These are phyloP conservation scores for Mrakia gelida DNA, from an alignment of 768 basidiomycete genomes.

Conservation along the genomic window DNA sequence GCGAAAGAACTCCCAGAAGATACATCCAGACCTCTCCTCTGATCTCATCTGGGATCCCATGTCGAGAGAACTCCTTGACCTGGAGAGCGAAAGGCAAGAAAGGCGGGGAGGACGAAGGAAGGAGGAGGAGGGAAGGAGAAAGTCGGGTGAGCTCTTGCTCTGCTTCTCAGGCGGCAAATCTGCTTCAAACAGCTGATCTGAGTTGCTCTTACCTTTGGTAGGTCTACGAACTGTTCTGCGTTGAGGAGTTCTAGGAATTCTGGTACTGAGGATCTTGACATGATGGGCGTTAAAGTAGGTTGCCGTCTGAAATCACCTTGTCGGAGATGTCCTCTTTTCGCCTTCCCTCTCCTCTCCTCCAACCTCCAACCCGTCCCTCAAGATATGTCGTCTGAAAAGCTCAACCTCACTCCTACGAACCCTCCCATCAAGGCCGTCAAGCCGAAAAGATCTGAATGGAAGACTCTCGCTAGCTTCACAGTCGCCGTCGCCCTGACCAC, in stretches of 20 bases:
- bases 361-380: not conserved
- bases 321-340: not conserved
- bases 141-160: not conserved
- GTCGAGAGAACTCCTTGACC: conserved; percentile 15
- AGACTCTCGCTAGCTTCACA: not conserved
- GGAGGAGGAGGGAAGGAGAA: not conserved
- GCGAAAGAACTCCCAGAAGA: conserved; percentile 9
- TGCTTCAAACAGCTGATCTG: not conserved
- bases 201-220: not conserved
- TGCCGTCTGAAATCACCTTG: not conserved
- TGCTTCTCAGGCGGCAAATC: too few relatives aligned
- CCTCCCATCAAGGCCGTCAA: not conserved
- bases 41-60: conserved; percentile 24
- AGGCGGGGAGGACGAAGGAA: not conserved
- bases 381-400: not conserved
- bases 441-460: not conserved
- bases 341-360: not conserved
- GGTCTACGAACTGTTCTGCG: conserved; percentile 20
- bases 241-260: conserved; percentile 18
- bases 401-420: not conserved
- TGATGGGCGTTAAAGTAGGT: not conserved
- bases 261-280: conserved; percentile 4
- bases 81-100: not conserved
- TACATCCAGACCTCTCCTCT: conserved; percentile 30
- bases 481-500: too few relatives aligned